Evolutionary conservation across 1,284 basidiomycete species (phyloP).

Genomic region (Porodaedalea pini): DNA sequence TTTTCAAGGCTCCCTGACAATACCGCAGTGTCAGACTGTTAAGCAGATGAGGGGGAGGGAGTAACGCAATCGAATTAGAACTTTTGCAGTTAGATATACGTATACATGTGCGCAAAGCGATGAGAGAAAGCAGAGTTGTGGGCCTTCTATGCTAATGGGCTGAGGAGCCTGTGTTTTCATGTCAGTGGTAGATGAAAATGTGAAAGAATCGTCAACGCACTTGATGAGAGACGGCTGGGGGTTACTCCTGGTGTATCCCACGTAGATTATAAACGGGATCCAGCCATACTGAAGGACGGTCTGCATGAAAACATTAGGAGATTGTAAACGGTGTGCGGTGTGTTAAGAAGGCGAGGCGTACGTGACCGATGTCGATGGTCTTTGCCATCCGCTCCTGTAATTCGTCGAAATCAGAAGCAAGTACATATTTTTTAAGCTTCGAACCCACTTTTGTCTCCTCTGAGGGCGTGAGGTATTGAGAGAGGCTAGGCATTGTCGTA

Average conservation of each 20-base stretch:
- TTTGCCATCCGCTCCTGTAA: constrained; percentile 75
- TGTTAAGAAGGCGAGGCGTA: constrained; percentile 39
- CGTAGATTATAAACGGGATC: constrained; percentile 92
- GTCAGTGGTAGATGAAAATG: constrained; percentile 14
- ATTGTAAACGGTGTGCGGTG: constrained; percentile 11
- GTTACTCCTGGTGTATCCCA: constrained; percentile 85
- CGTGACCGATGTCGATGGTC: constrained; percentile 73
- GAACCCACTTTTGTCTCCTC: constrained; percentile 77
- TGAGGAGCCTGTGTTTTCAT: constrained; percentile 67
- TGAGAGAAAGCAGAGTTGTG: constrained; percentile 26
- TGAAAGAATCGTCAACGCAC: constrained; percentile 45
- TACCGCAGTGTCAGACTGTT: neutral
- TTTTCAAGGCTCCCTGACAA: neutral
- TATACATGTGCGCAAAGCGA: constrained; percentile 21
- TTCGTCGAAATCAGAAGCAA: constrained; percentile 4
- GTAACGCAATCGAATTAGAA: neutral
- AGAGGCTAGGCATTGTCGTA: constrained; percentile 48
- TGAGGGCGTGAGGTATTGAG: constrained; percentile 36
- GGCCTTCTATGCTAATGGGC: constrained; percentile 73
- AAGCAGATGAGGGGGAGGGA: neutral
- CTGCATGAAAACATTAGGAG: constrained; percentile 38
- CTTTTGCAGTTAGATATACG: constrained; percentile 19
- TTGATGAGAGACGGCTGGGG: constrained; percentile 93
- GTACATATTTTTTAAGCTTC: neutral
- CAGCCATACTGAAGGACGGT: constrained; percentile 87